Percentiles rank a stretch among this genome's conserved stretches.
Conservation (phyloP, 345 rosid genomes). For the Odontarrhena argentea region DNA sequence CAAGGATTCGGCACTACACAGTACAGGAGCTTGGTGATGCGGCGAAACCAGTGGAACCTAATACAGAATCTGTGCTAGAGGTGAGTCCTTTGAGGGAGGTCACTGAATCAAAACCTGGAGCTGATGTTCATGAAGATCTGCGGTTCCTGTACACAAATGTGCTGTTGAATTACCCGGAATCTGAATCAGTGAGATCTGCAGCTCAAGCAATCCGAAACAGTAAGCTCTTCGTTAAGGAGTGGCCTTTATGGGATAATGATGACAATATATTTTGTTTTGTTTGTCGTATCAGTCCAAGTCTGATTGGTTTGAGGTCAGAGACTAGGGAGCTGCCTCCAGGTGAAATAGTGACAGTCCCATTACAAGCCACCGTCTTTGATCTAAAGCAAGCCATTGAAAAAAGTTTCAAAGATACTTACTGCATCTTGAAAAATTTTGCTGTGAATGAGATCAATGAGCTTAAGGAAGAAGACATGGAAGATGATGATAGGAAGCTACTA, state of each 20-base stretch:
- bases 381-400: constrained; percentile 62
- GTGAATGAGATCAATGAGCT: constrained; percentile 58
- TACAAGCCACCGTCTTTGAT: constrained; percentile 66
- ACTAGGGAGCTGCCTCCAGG: constrained; percentile 50
- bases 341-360: constrained; percentile 58
- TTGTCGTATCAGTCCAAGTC: constrained; percentile 55
- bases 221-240: too few species aligned
- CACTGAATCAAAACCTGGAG: constrained; percentile 42
- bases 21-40: constrained; percentile 52
- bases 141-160: constrained; percentile 51
- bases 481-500: constrained; percentile 51
- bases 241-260: constrained; percentile 58
- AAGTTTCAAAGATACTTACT: constrained; percentile 72
- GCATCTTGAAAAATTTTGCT: constrained; percentile 51
- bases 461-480: constrained; percentile 37
- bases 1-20: constrained; percentile 73
- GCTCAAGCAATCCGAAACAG: constrained; percentile 61
- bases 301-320: constrained; percentile 37
- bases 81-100: constrained; percentile 27
- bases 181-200: constrained; percentile 52
- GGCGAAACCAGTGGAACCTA: constrained; percentile 17
- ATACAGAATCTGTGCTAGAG: constrained; percentile 27
- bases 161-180: constrained; percentile 58
- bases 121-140: constrained; percentile 61
- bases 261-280: constrained; percentile 53